Base-by-base conservation (phyloP, 768 basidiomycete species). In the Lactifluus hygrophoroides region DNA sequence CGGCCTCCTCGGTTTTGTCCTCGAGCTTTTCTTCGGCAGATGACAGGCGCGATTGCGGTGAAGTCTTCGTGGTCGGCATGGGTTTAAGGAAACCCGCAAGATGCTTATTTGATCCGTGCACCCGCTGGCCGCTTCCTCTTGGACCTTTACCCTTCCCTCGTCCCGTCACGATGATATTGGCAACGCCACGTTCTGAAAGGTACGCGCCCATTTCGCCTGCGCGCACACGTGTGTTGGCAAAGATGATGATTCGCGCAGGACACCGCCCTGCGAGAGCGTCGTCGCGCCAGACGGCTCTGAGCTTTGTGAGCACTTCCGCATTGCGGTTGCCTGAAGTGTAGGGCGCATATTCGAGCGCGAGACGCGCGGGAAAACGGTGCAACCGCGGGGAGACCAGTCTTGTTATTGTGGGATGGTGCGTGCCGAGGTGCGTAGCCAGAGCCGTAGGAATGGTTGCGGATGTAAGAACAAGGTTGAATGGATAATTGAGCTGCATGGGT, bases 381-480 rank as follows among this genome's bases (percentile, higher is more conserved):
- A 95, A 74, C 19, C 80, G 77, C 0, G 90, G 90, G 0, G 91
- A 93, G 16, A 86, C 83, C 43, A 94, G 80, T n/a, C 86, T 82
- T n/a, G 76, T 74, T 51, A 88, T 71, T 1, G 69, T 53, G 0
- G 89, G 88, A 64, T 90, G 87, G 56, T 81, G 70, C 0, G 69
- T 70, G 60, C 80, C 77, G 28, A 91, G 77, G 69, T 89, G 86
- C 21, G 76, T 68, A 27, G 82, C 78, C 48, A 90, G 83, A 2
- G 87, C 80, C 34, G 81, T 78, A 7, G 94, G 93, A 60, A 96
- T 88, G 3, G 94, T 95, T 0, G 94, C 94, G 45, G 87, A 87
- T 16, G 87, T 85, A 27, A 96, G 77, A 54, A 95, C 65, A 43
- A 95, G 72, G 69, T 91, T 80, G 78, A 90, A 91, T 5, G 90